Percentiles rank a stretch among this genome's conserved stretches.
Evolutionary conservation across 2,329 filamentous ascomycete genomes (phyloP).

Genomic region (Penicillium corylophilum): DNA sequence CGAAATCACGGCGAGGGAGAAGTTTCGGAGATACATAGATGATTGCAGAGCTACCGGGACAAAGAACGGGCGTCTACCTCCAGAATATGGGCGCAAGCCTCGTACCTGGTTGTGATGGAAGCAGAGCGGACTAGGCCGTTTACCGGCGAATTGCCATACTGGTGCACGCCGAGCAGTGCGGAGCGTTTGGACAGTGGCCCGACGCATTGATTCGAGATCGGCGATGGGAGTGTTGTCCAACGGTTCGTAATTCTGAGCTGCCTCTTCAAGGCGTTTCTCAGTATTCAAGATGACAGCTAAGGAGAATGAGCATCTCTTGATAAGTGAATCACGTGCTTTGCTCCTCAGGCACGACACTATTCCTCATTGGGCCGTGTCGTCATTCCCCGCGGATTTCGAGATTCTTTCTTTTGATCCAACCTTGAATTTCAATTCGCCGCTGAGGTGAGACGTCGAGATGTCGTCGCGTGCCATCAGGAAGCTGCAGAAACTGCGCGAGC

Average conservation of each 20-base stretch:
- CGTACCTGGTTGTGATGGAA: conserved; percentile 40
- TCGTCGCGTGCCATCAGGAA: conserved; percentile 66
- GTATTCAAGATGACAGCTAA: conserved; percentile 2
- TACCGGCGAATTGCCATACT: conserved; percentile 44
- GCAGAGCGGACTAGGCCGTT: conserved; percentile 35
- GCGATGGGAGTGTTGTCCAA: not conserved
- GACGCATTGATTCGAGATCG: conserved; percentile 44
- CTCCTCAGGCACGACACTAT: conserved; percentile 21
- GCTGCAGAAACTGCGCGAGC: conserved; percentile 61
- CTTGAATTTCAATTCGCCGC: not conserved
- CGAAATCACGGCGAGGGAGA: conserved; percentile 49
- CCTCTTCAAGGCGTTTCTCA: conserved; percentile 6
- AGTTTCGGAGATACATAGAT: conserved; percentile 51
- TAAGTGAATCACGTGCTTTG: conserved; percentile 24
- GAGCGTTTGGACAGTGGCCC: conserved; percentile 46
- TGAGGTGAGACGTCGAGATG: conserved; percentile 45
- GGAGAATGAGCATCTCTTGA: conserved; percentile 8
- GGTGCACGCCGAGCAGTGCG: conserved; percentile 48
- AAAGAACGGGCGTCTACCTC: conserved; percentile 36
- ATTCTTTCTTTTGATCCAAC: not conserved
- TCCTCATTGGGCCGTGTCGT: conserved; percentile 29
- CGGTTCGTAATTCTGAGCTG: not conserved
- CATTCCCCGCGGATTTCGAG: conserved; percentile 31
- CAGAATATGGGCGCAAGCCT: conserved; percentile 35
- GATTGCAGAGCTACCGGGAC: conserved; percentile 40